Percentiles rank a stretch among this genome's conserved stretches.
phyloP scores from a whole-genome alignment of 257 asterid genomes.

The Prunella vulgaris region DNA sequence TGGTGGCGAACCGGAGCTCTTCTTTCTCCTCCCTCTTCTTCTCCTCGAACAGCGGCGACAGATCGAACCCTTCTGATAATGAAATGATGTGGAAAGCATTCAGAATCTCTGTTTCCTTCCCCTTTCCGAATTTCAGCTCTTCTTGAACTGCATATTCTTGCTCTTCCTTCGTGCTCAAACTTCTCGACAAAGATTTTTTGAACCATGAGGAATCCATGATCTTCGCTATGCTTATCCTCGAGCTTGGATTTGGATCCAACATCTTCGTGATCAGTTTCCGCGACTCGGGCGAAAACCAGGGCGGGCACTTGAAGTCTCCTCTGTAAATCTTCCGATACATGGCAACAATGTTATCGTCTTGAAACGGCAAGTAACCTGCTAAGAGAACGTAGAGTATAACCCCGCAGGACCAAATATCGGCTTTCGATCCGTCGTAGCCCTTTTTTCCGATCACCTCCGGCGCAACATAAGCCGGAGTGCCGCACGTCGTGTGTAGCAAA shows the following conservation, averaged over 20 bases:
- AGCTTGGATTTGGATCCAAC: conserved; percentile 55
- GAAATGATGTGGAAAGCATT: conserved; percentile 73
- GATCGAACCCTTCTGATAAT: conserved; percentile 52
- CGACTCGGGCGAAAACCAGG: conserved; percentile 63
- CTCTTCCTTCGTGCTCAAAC: conserved; percentile 20
- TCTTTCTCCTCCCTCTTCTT: conserved; percentile 43
- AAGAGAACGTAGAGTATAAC: conserved; percentile 52
- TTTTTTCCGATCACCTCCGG: conserved; percentile 68
- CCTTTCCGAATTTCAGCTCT: conserved; percentile 19
- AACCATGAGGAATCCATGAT: conserved; percentile 61
- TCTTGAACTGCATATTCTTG: conserved; percentile 23
- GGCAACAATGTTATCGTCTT: conserved; percentile 49
- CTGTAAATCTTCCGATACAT: conserved; percentile 54
- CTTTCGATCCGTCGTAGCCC: conserved; percentile 62
- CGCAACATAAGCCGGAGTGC: conserved; percentile 70
- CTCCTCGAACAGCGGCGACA: conserved; percentile 58
- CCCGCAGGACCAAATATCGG: conserved; percentile 75
- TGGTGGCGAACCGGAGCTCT: conserved; percentile 58
- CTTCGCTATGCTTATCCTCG: conserved; percentile 45
- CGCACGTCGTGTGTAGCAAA: conserved; percentile 64
- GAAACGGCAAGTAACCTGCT: conserved; percentile 64
- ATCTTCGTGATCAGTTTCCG: conserved; percentile 42
- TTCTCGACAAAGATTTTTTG: conserved; percentile 33
- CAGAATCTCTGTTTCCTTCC: conserved; percentile 38
- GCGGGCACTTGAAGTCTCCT: conserved; percentile 73